A percentile compares a stretch with the other conserved stretches of the same genome.
Evolutionary conservation across 1,284 basidiomycete genomes (phyloP).

Genomic region (Fomitiporia mediterranea): DNA sequence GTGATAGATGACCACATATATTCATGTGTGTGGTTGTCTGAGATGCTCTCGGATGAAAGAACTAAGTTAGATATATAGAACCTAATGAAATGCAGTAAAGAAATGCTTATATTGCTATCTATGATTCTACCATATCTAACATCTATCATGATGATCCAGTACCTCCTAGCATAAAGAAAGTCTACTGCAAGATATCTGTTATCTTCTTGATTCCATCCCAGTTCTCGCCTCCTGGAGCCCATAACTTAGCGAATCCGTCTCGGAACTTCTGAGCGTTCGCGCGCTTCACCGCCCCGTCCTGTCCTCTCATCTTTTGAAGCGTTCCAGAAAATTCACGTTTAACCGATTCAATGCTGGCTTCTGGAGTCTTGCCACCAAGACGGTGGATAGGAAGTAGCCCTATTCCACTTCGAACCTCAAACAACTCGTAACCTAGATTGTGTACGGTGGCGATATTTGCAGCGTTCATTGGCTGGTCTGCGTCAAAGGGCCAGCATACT

Average conservation of each 20-base stretch:
- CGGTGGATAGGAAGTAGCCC: slow-evolving; percentile 23
- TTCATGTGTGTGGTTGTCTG: no score
- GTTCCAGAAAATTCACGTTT: neutral
- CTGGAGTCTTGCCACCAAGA: slow-evolving; percentile 1
- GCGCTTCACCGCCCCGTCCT: slow-evolving; percentile 10
- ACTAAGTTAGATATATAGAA: no score
- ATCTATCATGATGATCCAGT: no score
- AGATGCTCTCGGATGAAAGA: no score
- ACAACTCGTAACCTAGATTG: slow-evolving; percentile 28
- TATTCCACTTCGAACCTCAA: slow-evolving; percentile 27
- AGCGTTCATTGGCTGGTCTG: slow-evolving; percentile 27
- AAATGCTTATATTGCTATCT: no score
- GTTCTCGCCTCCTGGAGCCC: slow-evolving; percentile 7
- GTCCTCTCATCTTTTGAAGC: slow-evolving; percentile 1
- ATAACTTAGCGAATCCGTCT: neutral
- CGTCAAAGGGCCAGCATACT: slow-evolving; percentile 28
- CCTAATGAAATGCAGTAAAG: no score
- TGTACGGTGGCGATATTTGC: slow-evolving; percentile 22
- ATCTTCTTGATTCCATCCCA: slow-evolving; percentile 13
- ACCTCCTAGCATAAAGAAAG: neutral
- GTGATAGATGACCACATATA: no score
- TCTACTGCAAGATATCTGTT: neutral
- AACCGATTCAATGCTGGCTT: slow-evolving; percentile 8
- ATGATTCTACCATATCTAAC: no score
- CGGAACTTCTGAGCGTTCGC: slow-evolving; percentile 8